Evolutionary conservation across 352 stramenopile species (phyloP).

Genomic region (Phytophthora sojae): DNA sequence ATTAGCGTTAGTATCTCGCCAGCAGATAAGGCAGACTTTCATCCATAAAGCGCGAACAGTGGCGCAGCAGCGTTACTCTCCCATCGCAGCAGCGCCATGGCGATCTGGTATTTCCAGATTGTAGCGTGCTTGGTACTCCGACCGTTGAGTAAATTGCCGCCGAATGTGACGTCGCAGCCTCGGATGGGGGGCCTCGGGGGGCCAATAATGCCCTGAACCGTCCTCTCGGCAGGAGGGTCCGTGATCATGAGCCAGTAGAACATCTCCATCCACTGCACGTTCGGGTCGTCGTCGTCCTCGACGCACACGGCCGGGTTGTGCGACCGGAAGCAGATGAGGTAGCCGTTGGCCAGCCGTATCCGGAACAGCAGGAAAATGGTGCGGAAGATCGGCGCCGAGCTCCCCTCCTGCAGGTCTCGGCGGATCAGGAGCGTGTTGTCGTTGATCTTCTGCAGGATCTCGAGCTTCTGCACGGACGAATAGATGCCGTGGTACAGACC

Average conservation of each 20-base stretch:
- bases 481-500: constrained; percentile 82
- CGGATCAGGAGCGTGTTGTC: constrained; percentile 82
- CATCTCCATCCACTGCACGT: constrained; percentile 84
- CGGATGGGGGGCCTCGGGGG: constrained; percentile 22
- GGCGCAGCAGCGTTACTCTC: constrained; percentile 82
- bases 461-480: constrained; percentile 77
- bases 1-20: constrained; percentile 12
- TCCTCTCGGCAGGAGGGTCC: constrained; percentile 39
- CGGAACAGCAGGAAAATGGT: constrained; percentile 82
- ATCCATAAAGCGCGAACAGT: constrained; percentile 73
- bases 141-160: constrained; percentile 72
- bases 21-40: constrained; percentile 7
- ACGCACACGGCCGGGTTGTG: constrained; percentile 67
- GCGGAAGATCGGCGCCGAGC: constrained; percentile 69
- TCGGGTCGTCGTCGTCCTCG: constrained; percentile 64
- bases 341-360: constrained; percentile 61
- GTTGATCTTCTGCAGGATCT: constrained; percentile 81
- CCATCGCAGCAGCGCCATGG: constrained; percentile 78
- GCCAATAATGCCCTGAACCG: constrained; percentile 15
- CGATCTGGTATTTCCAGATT: constrained; percentile 86
- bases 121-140: constrained; percentile 67
- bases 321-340: constrained; percentile 78
- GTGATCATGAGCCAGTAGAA: constrained; percentile 83
- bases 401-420: constrained; percentile 73
- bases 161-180: constrained; percentile 73